Conservation (phyloP, 768 basidiomycete genomes). For the Gloeostereum incarnatum region DNA sequence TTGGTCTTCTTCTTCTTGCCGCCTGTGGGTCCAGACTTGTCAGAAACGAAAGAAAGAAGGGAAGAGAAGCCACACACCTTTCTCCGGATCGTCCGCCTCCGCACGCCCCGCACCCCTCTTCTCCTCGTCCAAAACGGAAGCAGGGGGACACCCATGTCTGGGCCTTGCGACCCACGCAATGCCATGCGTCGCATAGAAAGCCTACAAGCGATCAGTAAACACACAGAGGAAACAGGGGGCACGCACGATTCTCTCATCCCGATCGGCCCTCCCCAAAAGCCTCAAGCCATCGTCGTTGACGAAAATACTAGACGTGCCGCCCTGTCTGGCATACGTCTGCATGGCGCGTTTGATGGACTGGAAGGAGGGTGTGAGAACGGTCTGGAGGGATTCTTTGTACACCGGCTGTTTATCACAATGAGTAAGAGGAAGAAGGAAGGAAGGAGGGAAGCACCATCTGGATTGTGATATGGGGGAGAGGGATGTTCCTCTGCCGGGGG, state of each 20-base stretch:
- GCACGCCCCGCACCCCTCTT: neutral
- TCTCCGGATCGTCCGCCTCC: neutral
- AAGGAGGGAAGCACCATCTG: conserved; percentile 38
- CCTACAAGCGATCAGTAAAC: too few species aligned
- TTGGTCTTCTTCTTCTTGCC: conserved; percentile 30
- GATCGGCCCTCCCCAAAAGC: conserved; percentile 38
- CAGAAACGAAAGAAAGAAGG: neutral
- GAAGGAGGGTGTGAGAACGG: conserved; percentile 67
- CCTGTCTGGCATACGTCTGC: conserved; percentile 82
- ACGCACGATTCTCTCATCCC: conserved; percentile 53
- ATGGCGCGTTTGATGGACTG: conserved; percentile 72
- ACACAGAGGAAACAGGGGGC: too few species aligned
- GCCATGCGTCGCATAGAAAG: conserved; percentile 63
- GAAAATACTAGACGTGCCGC: conserved; percentile 69
- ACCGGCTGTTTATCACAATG: conserved; percentile 47
- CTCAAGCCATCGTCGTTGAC: conserved; percentile 74
- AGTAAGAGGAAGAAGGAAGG: neutral
- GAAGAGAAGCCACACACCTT: neutral
- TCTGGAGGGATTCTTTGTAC: conserved; percentile 69
- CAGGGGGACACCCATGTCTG: conserved; percentile 35
- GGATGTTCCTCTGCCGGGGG: conserved; percentile 38
- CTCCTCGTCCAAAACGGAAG: conserved; percentile 6
- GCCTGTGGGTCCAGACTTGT: conserved; percentile 8
- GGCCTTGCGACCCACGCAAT: conserved; percentile 81
- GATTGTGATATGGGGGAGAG: conserved; percentile 69